Percentiles rank a stretch among this genome's conserved stretches.
Conservation (phyloP, 1,284 basidiomycete species). For the Limonomyces culmigenus region DNA sequence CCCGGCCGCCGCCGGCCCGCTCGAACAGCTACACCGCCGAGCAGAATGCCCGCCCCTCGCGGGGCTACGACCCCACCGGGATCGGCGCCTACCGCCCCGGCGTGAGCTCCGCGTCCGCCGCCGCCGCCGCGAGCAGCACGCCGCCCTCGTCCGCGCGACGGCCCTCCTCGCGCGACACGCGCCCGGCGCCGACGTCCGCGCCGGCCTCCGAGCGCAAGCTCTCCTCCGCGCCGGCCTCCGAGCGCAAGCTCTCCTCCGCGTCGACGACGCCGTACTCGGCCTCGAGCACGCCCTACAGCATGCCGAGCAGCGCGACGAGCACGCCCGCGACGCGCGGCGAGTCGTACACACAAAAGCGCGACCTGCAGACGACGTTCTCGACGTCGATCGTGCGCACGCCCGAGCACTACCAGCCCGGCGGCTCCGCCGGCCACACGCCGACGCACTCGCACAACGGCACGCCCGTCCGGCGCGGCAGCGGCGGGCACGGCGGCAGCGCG, state of each 20-base stretch:
- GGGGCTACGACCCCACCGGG: too few species aligned
- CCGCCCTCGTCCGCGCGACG: not conserved
- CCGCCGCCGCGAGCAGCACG: not conserved
- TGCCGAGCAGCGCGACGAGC: not conserved
- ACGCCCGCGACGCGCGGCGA: not conserved
- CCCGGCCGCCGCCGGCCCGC: not conserved
- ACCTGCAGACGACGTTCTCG: conserved; percentile 49
- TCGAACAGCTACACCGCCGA: not conserved
- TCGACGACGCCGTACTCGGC: not conserved
- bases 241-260: not conserved
- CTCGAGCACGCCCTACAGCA: too few species aligned
- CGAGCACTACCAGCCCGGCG: conserved; percentile 37
- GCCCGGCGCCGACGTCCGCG: too few species aligned
- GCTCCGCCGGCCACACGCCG: too few species aligned
- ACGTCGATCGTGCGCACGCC: conserved; percentile 48
- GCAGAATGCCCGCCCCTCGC: too few species aligned
- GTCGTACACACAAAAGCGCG: conserved; percentile 20
- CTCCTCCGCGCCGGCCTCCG: not conserved
- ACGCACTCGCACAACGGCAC: not conserved
- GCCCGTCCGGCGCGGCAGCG: not conserved
- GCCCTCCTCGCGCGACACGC: not conserved
- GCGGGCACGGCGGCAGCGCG: not conserved
- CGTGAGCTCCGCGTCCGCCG: not conserved
- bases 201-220: not conserved
- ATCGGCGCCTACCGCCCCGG: too few species aligned